Evolutionary conservation across 352 stramenopile genomes (phyloP).

Genomic region (Pythium phragmiticola): DNA sequence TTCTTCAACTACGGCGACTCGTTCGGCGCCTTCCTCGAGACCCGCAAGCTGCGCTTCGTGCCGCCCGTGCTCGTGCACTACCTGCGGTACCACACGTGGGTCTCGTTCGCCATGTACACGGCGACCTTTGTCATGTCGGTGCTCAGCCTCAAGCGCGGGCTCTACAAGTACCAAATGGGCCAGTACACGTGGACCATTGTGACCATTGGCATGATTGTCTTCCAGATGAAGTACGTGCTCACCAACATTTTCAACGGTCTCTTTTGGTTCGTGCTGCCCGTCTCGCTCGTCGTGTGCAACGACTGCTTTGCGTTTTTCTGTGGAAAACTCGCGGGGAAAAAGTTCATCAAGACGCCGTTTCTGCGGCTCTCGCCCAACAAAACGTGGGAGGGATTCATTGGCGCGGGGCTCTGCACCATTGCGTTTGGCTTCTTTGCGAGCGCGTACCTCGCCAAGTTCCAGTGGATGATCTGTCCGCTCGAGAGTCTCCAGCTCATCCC

Average conservation of each 20-base stretch:
- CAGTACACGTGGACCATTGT: constrained; percentile 97
- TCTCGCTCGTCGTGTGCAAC: constrained; percentile 94
- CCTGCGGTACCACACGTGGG: constrained; percentile 87
- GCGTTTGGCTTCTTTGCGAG: constrained; percentile 93
- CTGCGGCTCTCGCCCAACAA: constrained; percentile 97
- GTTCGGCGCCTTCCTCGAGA: constrained; percentile 83
- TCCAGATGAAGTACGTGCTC: constrained; percentile 97
- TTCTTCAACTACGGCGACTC: constrained; percentile 96
- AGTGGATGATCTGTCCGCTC: constrained; percentile 94
- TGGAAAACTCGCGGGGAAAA: constrained; percentile 80
- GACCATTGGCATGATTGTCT: constrained; percentile 93
- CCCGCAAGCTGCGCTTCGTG: constrained; percentile 81
- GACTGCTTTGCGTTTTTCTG: constrained; percentile 96
- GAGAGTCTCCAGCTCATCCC: constrained; percentile 79
- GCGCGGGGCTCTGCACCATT: constrained; percentile 95
- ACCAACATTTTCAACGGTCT: constrained; percentile 96
- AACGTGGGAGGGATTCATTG: constrained; percentile 99
- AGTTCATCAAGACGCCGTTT: constrained; percentile 93
- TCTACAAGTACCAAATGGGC: constrained; percentile 96
- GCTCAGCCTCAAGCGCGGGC: constrained; percentile 91
- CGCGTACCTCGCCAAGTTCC: constrained; percentile 88
- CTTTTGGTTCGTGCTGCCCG: constrained; percentile 94
- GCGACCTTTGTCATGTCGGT: constrained; percentile 96
- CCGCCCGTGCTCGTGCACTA: constrained; percentile 82
- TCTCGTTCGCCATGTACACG: constrained; percentile 95